Evolutionary conservation across 2,329 filamentous ascomycete species (phyloP), one percentile per base, ranked within the genome.

Genomic region (Metarhizium guizhouense): DNA sequence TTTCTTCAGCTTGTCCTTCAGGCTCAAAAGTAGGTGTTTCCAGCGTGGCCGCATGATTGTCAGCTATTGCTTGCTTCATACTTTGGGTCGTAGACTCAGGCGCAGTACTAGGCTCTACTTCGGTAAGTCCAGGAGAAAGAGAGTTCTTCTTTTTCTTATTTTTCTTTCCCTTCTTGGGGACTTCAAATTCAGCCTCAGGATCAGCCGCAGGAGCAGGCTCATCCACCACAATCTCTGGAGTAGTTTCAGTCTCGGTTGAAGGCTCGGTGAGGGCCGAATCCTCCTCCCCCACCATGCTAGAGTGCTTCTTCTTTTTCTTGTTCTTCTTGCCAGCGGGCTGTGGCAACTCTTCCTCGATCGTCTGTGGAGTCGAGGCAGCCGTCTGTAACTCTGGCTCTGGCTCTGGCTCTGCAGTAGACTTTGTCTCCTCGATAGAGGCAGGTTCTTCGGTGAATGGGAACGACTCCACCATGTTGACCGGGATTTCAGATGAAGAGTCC

Each of bases 131-230:
- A 49, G 47, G 38, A 16, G 57, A 56, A 6, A 54, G 36, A 30
- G 58, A 54, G 30, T 58, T 59, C 52, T 57, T 62, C 55, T 63
- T 61, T 47, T 56, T 57, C 48, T 60, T 61, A 50, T 56, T 56
- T 47, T 57, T 57, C 30, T 58, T 55, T 10, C 47, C 47, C 42
- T 58, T 57, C 52, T 57, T 55, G 3, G 57, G 34, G 47, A 47
- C 36, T 42, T 55, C 51, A 16, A 49, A 47, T 40, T 56, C 52
- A 13, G 36, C 30, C 14, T 57, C 55, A 13, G 47, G 32, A 18
- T 56, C 51, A 38, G n/a, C 50, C 14, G 43, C 6, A 11, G 53
- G 18, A 2, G 20, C 38, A 52, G 42, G 30, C 4, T n/a, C n/a
- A 32, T 45, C 30, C 16, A 47, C 6, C 6, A 30, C 25, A 11